Base-by-base conservation (phyloP, 208 protist species). In the Leishmania turanica region DNA sequence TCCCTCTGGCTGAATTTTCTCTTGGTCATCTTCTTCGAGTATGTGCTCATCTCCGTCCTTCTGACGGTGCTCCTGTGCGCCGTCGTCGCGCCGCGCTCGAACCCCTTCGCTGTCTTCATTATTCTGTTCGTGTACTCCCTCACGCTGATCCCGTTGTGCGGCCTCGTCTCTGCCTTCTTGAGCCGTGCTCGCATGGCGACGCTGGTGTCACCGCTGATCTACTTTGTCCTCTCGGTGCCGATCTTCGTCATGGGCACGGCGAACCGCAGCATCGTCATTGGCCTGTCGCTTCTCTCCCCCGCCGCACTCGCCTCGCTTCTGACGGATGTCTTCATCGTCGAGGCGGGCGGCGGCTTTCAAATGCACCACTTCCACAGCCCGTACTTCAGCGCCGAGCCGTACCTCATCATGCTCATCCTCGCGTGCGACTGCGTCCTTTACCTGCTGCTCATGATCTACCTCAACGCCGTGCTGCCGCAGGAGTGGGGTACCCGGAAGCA, bases 401-500 rank as follows among this genome's bases (percentile, higher is more conserved):
- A 80, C 34, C 37, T 49, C 64, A 82, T 71, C 56, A 62, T 89
- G 37, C 66, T 83, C 66, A 82, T 84, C 77, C 79, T 90, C 19
- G 74, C 79, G 31, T 24, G 60, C 70, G 90, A 93, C 84, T 77
- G 75, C 13, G 69, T 87, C 8, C 27, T 93, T n/a, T 93, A 93
- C 80, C 54, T 87, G n/a, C 45, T 92, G 9, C 82, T 93, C 47
- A 84, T 86, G 78, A 7, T 88, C 37, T 97, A 97, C 84, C 78
- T 97, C 27, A 92, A 97, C 21, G 80, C 73, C 4, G 92, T 97
- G 58, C 78, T 96, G 60, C 93, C 92, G 40, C 76, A 84, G 68
- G 85, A 91, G 73, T 91, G 85, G 87, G 92, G 93, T 42, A 88
- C 85, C 2, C 70, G 71, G 27, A 83, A 83, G 66, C 85, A 92